Evolutionary conservation across 257 asterid species (phyloP).

Genomic region (Lithospermum erythrorhizon): DNA sequence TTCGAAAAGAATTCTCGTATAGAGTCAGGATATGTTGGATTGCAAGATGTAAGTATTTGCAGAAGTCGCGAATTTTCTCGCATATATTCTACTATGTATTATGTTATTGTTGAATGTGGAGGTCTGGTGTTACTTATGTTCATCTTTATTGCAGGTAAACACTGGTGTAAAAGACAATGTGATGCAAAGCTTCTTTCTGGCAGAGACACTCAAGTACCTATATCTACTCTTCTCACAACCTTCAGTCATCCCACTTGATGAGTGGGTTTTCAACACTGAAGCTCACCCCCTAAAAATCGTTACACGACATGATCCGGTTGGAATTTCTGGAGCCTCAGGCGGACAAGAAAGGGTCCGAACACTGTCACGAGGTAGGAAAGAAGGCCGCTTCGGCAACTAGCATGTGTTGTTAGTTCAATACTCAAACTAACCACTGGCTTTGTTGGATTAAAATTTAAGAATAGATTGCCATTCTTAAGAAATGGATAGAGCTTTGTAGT

Average conservation of each 20-base stretch:
- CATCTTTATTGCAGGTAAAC: slow-evolving; percentile 4
- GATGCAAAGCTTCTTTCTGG: slow-evolving; percentile 99
- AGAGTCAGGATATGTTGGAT: slow-evolving; percentile 90
- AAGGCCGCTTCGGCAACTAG: slow-evolving; percentile 63
- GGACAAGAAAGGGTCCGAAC: slow-evolving; percentile 35
- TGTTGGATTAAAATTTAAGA: too few species aligned
- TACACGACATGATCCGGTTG: slow-evolving; percentile 32
- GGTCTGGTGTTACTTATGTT: too few species aligned
- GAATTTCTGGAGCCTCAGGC: slow-evolving; percentile 18
- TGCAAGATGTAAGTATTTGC: slow-evolving; percentile 58
- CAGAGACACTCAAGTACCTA: slow-evolving; percentile 88
- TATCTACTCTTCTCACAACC: slow-evolving; percentile 95
- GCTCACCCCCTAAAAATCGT: slow-evolving; percentile 86
- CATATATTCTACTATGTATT: too few species aligned
- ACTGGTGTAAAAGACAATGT: slow-evolving; percentile 92
- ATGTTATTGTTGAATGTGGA: too few species aligned
- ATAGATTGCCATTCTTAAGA: too few species aligned
- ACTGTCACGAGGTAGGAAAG: slow-evolving; percentile 46
- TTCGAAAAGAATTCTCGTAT: slow-evolving; percentile 89
- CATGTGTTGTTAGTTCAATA: too few species aligned
- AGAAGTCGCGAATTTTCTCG: too few species aligned
- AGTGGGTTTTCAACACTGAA: slow-evolving; percentile 98
- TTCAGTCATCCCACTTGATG: slow-evolving; percentile 79
- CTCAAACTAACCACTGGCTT: too few species aligned
- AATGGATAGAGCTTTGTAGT: too few species aligned